These are phyloP conservation scores for Fusarium heterosporum DNA, from an alignment of 2,329 filamentous ascomycete genomes.

Conservation along the genomic window DNA sequence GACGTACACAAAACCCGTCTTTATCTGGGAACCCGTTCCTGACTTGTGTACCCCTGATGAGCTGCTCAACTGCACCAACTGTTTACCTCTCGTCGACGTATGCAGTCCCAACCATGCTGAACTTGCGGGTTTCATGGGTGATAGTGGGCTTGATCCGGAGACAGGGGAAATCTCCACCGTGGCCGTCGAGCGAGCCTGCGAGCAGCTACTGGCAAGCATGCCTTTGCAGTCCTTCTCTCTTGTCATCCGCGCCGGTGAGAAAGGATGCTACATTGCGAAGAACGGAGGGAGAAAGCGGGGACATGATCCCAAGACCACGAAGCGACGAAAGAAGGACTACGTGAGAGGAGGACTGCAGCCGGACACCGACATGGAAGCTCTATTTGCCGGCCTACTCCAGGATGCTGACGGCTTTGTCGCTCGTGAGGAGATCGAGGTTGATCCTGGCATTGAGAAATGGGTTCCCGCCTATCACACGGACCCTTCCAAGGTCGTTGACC, in stretches of 20 bases:
- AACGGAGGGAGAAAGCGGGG: slow-evolving; percentile 66
- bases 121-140: slow-evolving; percentile 85
- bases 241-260: slow-evolving; percentile 77
- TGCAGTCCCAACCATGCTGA: slow-evolving; percentile 88
- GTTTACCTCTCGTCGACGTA: slow-evolving; percentile 70
- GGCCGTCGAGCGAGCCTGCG: slow-evolving; percentile 69
- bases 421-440: slow-evolving; percentile 69
- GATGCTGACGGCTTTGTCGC: slow-evolving; percentile 65
- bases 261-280: slow-evolving; percentile 74
- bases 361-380: slow-evolving; percentile 72
- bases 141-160: slow-evolving; percentile 63
- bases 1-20: slow-evolving; percentile 69
- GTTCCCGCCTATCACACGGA: slow-evolving; percentile 79
- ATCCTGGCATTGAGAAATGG: slow-evolving; percentile 77
- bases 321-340: slow-evolving; percentile 58
- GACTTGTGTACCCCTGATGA: slow-evolving; percentile 82
- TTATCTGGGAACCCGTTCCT: slow-evolving; percentile 96
- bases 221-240: slow-evolving; percentile 73
- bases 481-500: slow-evolving; percentile 77
- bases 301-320: slow-evolving; percentile 43
- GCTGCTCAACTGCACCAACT: slow-evolving; percentile 72
- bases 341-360: slow-evolving; percentile 65
- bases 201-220: slow-evolving; percentile 73
- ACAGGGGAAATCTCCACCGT: slow-evolving; percentile 65
- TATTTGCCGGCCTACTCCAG: slow-evolving; percentile 69